These are phyloP conservation scores for Phytophthora multivora DNA, from an alignment of 352 stramenopile genomes.

Conservation along the genomic window DNA sequence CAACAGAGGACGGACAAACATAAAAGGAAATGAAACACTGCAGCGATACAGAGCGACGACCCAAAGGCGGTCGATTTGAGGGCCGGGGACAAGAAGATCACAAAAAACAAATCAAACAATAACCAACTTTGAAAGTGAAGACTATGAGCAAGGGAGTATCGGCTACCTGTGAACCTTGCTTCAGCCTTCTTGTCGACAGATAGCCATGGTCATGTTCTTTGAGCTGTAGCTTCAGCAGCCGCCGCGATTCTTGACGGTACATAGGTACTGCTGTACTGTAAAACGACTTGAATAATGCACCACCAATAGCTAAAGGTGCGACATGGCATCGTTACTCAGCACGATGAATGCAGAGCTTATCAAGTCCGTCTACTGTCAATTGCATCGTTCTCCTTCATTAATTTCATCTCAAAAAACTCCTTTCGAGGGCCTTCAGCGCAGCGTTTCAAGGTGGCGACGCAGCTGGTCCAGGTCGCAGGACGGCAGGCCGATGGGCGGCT, in stretches of 20 bases:
- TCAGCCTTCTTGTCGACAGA: no score
- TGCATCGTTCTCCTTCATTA: not conserved
- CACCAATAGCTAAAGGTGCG: no score
- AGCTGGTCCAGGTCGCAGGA: conserved; percentile 83
- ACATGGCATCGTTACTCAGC: no score
- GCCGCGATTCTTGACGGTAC: not conserved
- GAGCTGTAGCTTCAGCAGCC: not conserved
- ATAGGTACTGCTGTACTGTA: no score
- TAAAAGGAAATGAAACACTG: conserved; percentile 30
- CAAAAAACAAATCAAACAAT: conserved; percentile 42
- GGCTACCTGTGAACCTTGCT: not conserved
- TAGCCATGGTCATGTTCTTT: not conserved
- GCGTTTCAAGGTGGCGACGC: conserved; percentile 72
- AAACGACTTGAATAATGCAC: no score
- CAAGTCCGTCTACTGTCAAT: not conserved
- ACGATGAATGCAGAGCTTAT: no score
- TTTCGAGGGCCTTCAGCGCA: conserved; percentile 36
- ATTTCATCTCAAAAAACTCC: not conserved
- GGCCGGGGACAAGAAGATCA: conserved; percentile 23
- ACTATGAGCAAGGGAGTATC: conserved; percentile 8
- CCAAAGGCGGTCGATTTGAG: conserved; percentile 13
- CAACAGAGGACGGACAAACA: conserved; percentile 16
- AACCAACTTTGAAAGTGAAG: conserved; percentile 32
- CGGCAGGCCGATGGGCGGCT: conserved; percentile 80
- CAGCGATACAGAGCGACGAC: conserved; percentile 14